Evolutionary conservation across 441 rosid species (phyloP).

Genomic region (Gossypium schwendimanii): DNA sequence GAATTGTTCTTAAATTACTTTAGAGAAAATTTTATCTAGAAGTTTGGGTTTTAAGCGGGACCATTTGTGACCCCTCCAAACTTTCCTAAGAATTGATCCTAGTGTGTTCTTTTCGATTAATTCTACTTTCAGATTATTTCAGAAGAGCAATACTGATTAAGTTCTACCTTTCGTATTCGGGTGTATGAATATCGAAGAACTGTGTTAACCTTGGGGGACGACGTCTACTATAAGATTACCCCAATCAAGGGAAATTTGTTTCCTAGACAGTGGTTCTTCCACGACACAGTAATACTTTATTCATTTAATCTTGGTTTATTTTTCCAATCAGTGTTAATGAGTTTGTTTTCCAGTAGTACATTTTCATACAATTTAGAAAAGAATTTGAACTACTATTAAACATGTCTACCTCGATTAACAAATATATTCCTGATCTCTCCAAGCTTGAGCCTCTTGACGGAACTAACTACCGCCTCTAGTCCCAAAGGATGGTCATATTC

Average conservation of each 20-base stretch:
- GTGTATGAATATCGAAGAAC: neutral
- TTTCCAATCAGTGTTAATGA: neutral
- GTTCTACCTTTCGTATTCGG: too few relatives aligned
- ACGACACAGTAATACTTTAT: too few relatives aligned
- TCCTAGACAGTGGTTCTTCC: neutral
- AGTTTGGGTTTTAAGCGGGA: neutral
- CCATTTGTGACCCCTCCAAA: neutral
- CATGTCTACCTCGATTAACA: neutral
- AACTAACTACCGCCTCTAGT: neutral
- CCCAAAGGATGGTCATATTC: neutral
- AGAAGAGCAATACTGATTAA: neutral
- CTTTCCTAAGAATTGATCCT: neutral
- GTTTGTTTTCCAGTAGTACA: neutral
- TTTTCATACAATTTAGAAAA: neutral
- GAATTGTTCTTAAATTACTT: neutral
- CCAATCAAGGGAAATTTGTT: neutral
- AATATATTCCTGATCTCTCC: neutral
- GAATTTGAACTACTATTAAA: too few relatives aligned
- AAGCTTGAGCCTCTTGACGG: neutral
- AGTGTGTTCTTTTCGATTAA: too few relatives aligned
- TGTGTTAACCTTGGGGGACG: neutral
- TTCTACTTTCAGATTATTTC: too few relatives aligned
- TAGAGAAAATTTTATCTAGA: neutral
- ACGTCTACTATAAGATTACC: neutral
- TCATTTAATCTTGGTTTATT: neutral